A percentile compares a stretch with the other conserved stretches of the same genome.
These are phyloP conservation scores for Hericium alpestre DNA, from an alignment of 768 basidiomycete genomes.

Conservation along the genomic window DNA sequence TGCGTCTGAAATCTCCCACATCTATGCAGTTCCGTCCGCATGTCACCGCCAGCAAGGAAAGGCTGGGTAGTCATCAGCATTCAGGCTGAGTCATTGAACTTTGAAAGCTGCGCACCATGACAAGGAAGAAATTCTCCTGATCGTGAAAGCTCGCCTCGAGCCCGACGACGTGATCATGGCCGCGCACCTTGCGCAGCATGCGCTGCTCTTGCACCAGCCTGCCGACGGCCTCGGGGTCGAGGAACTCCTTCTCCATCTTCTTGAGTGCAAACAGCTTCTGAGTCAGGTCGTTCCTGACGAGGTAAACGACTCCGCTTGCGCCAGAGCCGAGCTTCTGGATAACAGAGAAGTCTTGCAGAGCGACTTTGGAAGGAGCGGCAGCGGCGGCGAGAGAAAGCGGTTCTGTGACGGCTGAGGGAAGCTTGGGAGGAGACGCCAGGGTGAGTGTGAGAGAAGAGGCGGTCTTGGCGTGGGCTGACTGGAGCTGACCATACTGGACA, in stretches of 20 bases:
- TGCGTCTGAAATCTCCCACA: neutral
- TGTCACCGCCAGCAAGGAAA: neutral
- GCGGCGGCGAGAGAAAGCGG: too few relatives aligned
- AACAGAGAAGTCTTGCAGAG: neutral
- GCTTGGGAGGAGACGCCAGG: too few relatives aligned
- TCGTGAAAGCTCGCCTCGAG: constrained; percentile 7
- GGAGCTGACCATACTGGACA: neutral
- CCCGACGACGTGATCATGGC: neutral
- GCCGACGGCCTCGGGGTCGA: neutral
- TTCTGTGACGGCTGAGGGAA: too few relatives aligned
- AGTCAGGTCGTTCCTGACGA: neutral
- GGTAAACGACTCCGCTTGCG: constrained; percentile 1
- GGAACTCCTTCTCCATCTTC: constrained; percentile 2
- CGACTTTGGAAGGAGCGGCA: neutral
- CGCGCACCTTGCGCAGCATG: neutral
- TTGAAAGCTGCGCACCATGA: neutral
- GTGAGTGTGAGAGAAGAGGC: too few relatives aligned
- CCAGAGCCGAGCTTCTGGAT: constrained; percentile 1
- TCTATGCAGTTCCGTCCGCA: neutral
- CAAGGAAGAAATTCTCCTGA: constrained; percentile 5
- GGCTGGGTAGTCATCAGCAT: neutral
- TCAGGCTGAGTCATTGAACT: neutral
- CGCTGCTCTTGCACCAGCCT: constrained; percentile 1
- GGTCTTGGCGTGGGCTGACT: too few relatives aligned
- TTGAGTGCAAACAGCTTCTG: neutral